Percentiles rank a stretch among this genome's conserved stretches.
Evolutionary conservation across 208 protist genomes (phyloP).

Genomic region (Leishmania major): DNA sequence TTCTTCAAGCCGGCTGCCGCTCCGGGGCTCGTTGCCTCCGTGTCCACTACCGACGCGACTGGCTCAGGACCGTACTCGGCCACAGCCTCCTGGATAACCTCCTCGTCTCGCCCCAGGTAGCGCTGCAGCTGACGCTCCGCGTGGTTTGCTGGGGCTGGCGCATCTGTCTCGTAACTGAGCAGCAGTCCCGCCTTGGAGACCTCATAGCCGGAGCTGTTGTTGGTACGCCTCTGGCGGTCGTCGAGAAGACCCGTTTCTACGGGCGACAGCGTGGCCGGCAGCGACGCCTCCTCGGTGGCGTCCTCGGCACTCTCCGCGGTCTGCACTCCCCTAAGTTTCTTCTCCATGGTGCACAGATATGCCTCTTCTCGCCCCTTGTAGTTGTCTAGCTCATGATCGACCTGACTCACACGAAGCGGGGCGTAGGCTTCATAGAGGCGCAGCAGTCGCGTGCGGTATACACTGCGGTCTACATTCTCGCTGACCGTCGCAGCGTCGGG

Average conservation of each 20-base stretch:
- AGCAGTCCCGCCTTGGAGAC: slow-evolving; percentile 30
- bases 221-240: background rate
- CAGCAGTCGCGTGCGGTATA: slow-evolving; percentile 35
- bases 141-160: slow-evolving; percentile 25
- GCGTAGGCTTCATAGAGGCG: slow-evolving; percentile 48
- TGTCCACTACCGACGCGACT: background rate
- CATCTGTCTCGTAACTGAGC: slow-evolving; percentile 38
- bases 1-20: background rate
- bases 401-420: slow-evolving; percentile 35
- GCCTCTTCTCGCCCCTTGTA: slow-evolving; percentile 40
- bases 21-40: background rate
- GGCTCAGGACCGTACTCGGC: slow-evolving; percentile 28
- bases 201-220: background rate
- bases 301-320: background rate
- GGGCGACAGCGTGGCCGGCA: background rate
- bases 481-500: background rate
- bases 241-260: background rate
- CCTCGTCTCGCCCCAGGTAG: slow-evolving; percentile 57
- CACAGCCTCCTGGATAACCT: slow-evolving; percentile 39
- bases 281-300: background rate
- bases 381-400: slow-evolving; percentile 39
- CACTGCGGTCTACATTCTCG: background rate
- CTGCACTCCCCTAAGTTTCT: slow-evolving; percentile 17
- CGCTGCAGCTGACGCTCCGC: slow-evolving; percentile 44
- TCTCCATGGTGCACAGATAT: slow-evolving; percentile 31